Evolutionary conservation across 257 asterid species (phyloP), one percentile per base, ranked within the genome.

Genomic region (Galeopsis tetrahit): DNA sequence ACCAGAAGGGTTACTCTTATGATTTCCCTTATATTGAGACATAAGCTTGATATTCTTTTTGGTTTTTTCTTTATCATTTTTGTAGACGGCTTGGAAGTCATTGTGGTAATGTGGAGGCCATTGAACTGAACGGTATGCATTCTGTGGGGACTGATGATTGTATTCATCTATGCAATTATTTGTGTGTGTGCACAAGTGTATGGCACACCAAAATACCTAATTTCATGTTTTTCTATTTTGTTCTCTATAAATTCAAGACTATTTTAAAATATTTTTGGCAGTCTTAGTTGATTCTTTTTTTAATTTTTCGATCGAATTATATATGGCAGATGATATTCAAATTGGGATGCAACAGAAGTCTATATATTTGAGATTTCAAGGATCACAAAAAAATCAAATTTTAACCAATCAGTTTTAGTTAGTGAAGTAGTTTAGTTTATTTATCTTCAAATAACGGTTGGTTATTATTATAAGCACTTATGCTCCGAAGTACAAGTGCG

Each of bases 71-170:
- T 69, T 17, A 32, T 75, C 56, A 9, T 46, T 74, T 83, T 38
- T 63, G 79, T 86, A 85, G 86, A 66, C 74, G 77, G 59, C 44
- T 31, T 49, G 83, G 69, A 48, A 77, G 73, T 68, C 76, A 58
- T 17, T 64, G 56, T 58, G 70, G 63, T 75, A 42, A 9, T 60
- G 63, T 28, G 62, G 80, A 81, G 64, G 66, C 79, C n/a, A 72
- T 40, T 64, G 78, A 74, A 63, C 51, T 75, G 44, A 75, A 75
- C 4, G 82, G 90, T 85, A 77, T 34, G 73, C 52, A 11, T 35
- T 28, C 10, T 13, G 55, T 32, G 68, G 44, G 7, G 13, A 66
- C 10, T 59, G 65, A 21, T 34, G 17, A 59, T n/a, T 60, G 4
- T 60, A 5, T 60, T n/a, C 44, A n/a, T 34, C 1, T 33, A 4